Evolutionary conservation across 768 basidiomycete species (phyloP), one percentile per base, ranked within the genome.

Genomic region (Phaffia australis): DNA sequence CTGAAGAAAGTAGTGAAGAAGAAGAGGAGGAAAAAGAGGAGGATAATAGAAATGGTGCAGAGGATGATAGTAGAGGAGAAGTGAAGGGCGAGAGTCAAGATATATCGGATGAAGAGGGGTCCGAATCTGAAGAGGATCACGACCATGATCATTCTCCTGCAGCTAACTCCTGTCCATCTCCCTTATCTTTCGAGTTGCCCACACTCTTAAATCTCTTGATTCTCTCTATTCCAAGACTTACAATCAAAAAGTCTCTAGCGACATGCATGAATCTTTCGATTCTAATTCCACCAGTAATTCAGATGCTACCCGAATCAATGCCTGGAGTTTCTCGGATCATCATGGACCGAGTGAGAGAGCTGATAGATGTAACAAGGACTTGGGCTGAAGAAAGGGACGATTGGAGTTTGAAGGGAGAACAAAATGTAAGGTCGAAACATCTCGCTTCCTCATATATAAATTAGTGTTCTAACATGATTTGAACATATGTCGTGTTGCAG

Each of bases 361-460:
- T 64, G 19, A 35, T 64, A 27, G 42, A 56, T 15, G 55, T 55
- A 15, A 42, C 63, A 1, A 23, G 50, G 16, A 56, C 15, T 21
- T 64, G 63, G 63, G 52, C 52, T 21, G 18, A 54, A 23, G 42
- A 25, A 14, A 64, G 35, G 25, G 42, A 51, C 9, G 63, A 64
- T 25, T 64, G 63, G 63, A 64, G 35, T 29, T 54, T 23, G 19
- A 64, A 64, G 46, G 63, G 54, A 47, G 63, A 64, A 23, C 63
- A 64, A n/a, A 64, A 56, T 46, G 63, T 57, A 23, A 29, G 63
- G 55, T 23, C 30, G 11, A 7, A 11, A 19, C 8, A 18, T 3
- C 7, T 18, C 6, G 2, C 27, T 1, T 25, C 35, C 2, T 1
- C 19, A 9, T 18, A 16, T 21, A 8, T 11, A 16, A 8, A 46